Evolutionary conservation across 768 basidiomycete genomes (phyloP), one percentile per base, ranked within the genome.

Genomic region (Daedaleopsis nitida): DNA sequence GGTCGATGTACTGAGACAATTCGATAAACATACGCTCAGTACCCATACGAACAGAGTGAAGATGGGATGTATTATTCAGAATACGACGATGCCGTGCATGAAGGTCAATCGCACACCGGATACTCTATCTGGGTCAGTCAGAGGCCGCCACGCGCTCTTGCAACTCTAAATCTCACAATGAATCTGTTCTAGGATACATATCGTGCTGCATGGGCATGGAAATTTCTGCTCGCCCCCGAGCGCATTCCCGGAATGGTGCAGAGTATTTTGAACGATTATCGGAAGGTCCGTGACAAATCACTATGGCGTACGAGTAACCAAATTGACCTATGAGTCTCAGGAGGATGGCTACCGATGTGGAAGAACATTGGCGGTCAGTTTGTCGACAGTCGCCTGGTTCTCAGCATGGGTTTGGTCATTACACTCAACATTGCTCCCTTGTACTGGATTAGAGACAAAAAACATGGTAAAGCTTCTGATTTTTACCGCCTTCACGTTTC

Each of bases 341-440:
- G 89, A 16, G 92, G 92, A 5, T 91, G 91, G 89, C 74, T 94
- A 39, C 92, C 92, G 0, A 92, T 93, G 91, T 94, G 92, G 92
- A 93, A 92, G 75, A 93, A 93, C 62, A 81, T 93, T 14, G 83
- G 88, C 24, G 86, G 85, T 83, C 47, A 62, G 77, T 32, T 24
- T 0, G 6, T 1, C 16, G 32, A 32, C 4, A 32, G 7, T n/a
- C n/a, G n/a, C n/a, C n/a, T n/a, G n/a, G n/a, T n/a, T n/a, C n/a
- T n/a, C n/a, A n/a, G n/a, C n/a, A n/a, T n/a, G n/a, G n/a, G n/a
- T n/a, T n/a, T n/a, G n/a, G n/a, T n/a, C n/a, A n/a, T n/a, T n/a
- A n/a, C n/a, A n/a, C n/a, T 32, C 7, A 32, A 32, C 27, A 32
- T 7, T 32, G 27, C 23, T 32, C 7, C 7, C 27, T 32, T 32